Conservation (phyloP, 192 early-diverging fungal genomes). For the Allomyces macrogynus region DNA sequence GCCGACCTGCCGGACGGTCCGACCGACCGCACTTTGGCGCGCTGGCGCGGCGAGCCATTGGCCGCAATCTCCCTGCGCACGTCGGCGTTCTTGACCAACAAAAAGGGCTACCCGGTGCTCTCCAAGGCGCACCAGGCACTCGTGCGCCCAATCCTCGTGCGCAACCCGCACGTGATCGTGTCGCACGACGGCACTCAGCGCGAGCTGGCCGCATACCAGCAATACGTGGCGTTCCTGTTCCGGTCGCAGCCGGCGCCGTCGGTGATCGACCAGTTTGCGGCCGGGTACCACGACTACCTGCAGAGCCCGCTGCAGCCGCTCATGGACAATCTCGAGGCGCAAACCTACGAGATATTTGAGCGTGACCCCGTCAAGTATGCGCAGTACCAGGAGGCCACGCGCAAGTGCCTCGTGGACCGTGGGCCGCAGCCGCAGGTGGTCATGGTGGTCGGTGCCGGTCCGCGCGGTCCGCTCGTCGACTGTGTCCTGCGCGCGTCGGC, state of each 20-base stretch:
- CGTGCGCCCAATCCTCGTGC: conserved; percentile 19
- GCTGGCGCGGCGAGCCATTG: conserved; percentile 82
- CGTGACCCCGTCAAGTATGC: conserved; percentile 85
- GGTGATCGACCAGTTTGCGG: conserved; percentile 51
- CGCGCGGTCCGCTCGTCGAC: conserved; percentile 77
- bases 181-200: neutral
- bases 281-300: conserved; percentile 75
- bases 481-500: conserved; percentile 61
- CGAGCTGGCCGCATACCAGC: conserved; percentile 23
- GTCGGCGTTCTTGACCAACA: conserved; percentile 51
- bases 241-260: conserved; percentile 32
- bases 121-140: conserved; percentile 53
- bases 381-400: conserved; percentile 60
- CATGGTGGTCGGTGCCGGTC: conserved; percentile 83
- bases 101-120: conserved; percentile 74
- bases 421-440: conserved; percentile 32
- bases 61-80: conserved; percentile 50
- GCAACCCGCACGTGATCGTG: neutral
- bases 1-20: conserved; percentile 20
- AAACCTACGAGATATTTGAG: conserved; percentile 92
- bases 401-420: conserved; percentile 32
- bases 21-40: conserved; percentile 15
- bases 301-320: conserved; percentile 76
- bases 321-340: conserved; percentile 83
- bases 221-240: conserved; percentile 63